phyloP scores from a whole-genome alignment of 2,329 filamentous ascomycete species.

The Xylaria hypoxylon region DNA sequence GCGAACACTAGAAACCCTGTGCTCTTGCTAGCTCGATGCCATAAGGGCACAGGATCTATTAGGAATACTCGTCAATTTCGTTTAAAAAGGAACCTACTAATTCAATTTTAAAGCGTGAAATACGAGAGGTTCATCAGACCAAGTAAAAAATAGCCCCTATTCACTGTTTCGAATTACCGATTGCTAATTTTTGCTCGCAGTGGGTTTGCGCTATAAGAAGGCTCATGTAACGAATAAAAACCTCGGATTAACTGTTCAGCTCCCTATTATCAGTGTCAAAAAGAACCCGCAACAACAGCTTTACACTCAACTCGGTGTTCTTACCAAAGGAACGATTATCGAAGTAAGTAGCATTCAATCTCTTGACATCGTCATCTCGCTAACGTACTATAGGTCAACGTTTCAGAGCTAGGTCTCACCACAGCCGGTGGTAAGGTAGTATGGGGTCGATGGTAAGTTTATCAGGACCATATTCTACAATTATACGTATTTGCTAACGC shows the following conservation, averaged over 20 bases:
- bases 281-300: constrained; percentile 85
- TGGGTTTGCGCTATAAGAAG: constrained; percentile 74
- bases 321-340: constrained; percentile 73
- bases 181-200: constrained; percentile 49
- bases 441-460: constrained; percentile 70
- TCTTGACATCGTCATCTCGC: neutral
- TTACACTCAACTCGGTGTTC: constrained; percentile 60
- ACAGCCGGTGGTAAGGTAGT: constrained; percentile 93
- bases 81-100: constrained; percentile 2
- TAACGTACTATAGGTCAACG: constrained; percentile 85
- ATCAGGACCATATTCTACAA: constrained; percentile 46
- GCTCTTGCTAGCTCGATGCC: neutral
- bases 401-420: constrained; percentile 88
- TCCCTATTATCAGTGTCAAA: constrained; percentile 68
- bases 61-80: neutral
- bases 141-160: constrained; percentile 65
- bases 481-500: constrained; percentile 9
- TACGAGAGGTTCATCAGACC: constrained; percentile 75
- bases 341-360: constrained; percentile 67
- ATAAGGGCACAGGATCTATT: neutral
- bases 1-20: constrained; percentile 58
- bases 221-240: constrained; percentile 67
- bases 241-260: constrained; percentile 24
- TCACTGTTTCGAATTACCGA: constrained; percentile 47
- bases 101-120: constrained; percentile 66